These are phyloP conservation scores for Pleurotus cornucopiae DNA, from an alignment of 768 basidiomycete genomes.

Conservation along the genomic window DNA sequence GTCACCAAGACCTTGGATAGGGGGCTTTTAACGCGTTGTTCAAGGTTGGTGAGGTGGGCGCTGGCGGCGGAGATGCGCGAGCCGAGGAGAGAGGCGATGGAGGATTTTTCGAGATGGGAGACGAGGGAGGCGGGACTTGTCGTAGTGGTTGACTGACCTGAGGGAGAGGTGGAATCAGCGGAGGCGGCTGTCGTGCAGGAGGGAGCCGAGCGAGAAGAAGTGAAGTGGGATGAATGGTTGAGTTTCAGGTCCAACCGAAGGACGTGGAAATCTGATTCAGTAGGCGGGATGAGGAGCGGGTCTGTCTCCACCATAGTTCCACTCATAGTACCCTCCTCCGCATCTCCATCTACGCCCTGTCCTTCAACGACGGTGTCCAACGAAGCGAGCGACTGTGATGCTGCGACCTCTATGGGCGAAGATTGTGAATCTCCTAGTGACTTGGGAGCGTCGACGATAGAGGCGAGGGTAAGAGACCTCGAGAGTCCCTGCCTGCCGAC, in stretches of 20 bases:
- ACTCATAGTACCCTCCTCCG: conserved; percentile 12
- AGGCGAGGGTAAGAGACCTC: conserved; percentile 57
- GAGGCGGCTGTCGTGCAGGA: too few relatives aligned
- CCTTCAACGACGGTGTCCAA: conserved; percentile 18
- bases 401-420: background rate
- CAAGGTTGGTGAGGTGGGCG: conserved; percentile 80
- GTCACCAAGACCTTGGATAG: conserved; percentile 97
- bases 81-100: conserved; percentile 88
- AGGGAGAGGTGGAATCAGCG: too few relatives aligned
- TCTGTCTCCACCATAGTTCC: background rate
- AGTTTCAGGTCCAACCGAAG: conserved; percentile 92
- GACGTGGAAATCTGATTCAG: conserved; percentile 68
- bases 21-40: conserved; percentile 82
- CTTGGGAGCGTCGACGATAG: conserved; percentile 39
- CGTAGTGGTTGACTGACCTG: conserved; percentile 19
- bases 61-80: conserved; percentile 74
- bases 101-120: conserved; percentile 86
- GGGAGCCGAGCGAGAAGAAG: too few relatives aligned
- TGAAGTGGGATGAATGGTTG: conserved; percentile 50
- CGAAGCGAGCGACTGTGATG: background rate
- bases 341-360: conserved; percentile 23
- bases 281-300: conserved; percentile 31
- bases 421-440: conserved; percentile 25
- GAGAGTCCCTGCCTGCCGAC: conserved; percentile 46
- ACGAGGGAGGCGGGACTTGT: conserved; percentile 69